A percentile compares a stretch with the other conserved stretches of the same genome.
phyloP scores from a whole-genome alignment of 2,329 filamentous ascomycete genomes.

The Penicillium rolfsii region DNA sequence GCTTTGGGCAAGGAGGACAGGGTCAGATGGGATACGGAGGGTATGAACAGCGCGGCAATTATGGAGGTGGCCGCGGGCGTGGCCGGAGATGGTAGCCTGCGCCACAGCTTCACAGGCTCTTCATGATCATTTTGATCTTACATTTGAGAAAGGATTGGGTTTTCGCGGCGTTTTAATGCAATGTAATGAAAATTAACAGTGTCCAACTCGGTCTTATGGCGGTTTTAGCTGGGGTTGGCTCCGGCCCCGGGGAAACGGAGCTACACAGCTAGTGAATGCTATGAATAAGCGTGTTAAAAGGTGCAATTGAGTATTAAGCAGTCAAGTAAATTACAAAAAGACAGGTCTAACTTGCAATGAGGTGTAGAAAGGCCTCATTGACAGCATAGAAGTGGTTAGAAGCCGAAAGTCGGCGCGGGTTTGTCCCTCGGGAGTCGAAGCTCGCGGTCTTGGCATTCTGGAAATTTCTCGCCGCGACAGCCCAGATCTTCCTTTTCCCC shows the following conservation, averaged over 20 bases:
- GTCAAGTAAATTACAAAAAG: background rate
- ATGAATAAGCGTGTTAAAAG: background rate
- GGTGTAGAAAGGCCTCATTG: background rate
- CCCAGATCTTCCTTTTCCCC: slow-evolving; percentile 39
- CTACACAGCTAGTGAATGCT: background rate
- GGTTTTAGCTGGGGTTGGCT: slow-evolving; percentile 3
- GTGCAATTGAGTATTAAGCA: background rate
- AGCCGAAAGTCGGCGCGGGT: slow-evolving; percentile 14
- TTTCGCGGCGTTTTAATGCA: slow-evolving; percentile 28
- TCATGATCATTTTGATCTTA: slow-evolving; percentile 14
- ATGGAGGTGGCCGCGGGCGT: slow-evolving; percentile 44
- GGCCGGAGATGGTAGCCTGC: slow-evolving; percentile 44
- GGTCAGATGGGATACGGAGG: slow-evolving; percentile 49
- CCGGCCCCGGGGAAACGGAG: slow-evolving; percentile 1
- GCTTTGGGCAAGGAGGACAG: slow-evolving; percentile 43
- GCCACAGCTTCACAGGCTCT: slow-evolving; percentile 9
- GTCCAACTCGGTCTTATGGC: background rate
- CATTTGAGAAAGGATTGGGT: slow-evolving; percentile 16
- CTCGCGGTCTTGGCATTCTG: slow-evolving; percentile 49
- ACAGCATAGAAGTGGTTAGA: slow-evolving; percentile 6
- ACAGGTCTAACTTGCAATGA: background rate
- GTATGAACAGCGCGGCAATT: slow-evolving; percentile 46
- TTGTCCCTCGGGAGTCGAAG: slow-evolving; percentile 39
- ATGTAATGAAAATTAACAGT: slow-evolving; percentile 17
- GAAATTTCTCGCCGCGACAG: slow-evolving; percentile 46